Conservation (phyloP, 164 flowering plant genomes). For the Nymphaea thermarum region DNA sequence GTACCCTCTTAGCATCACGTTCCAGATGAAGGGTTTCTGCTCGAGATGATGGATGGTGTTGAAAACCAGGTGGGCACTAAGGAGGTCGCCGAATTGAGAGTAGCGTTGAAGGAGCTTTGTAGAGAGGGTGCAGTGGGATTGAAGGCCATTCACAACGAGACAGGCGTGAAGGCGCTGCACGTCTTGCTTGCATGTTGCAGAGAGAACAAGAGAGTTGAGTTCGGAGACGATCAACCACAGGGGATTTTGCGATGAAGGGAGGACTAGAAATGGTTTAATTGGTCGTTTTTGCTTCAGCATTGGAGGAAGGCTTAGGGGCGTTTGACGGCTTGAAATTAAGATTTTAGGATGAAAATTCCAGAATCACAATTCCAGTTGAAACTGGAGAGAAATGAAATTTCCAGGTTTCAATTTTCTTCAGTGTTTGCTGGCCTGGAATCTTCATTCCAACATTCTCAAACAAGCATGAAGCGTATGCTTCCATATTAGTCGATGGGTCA, state of each 20-base stretch:
- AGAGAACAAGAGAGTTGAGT: not conserved
- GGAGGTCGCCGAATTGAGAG: not conserved
- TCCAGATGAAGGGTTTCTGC: not conserved
- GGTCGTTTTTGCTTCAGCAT: too few species aligned
- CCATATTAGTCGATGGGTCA: too few species aligned
- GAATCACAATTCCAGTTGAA: too few species aligned
- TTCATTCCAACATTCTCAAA: too few species aligned
- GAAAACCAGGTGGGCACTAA: not conserved
- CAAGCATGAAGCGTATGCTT: too few species aligned
- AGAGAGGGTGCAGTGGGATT: not conserved
- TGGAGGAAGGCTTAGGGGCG: too few species aligned
- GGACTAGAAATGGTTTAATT: too few species aligned
- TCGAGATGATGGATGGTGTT: conserved; percentile 1
- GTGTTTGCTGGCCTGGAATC: too few species aligned
- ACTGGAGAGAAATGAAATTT: too few species aligned
- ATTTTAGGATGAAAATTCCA: too few species aligned
- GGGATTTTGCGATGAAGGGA: not conserved
- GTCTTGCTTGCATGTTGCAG: not conserved
- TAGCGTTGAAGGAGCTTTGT: not conserved
- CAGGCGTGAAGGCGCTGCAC: not conserved
- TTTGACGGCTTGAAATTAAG: too few species aligned
- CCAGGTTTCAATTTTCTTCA: too few species aligned
- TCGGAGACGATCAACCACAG: not conserved
- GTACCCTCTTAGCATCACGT: conserved; percentile 1
- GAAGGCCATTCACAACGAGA: conserved; percentile 1